Evolutionary conservation across 2,329 filamentous ascomycete genomes (phyloP), one percentile per base, ranked within the genome.

Genomic region (Cladosporium sp.): DNA sequence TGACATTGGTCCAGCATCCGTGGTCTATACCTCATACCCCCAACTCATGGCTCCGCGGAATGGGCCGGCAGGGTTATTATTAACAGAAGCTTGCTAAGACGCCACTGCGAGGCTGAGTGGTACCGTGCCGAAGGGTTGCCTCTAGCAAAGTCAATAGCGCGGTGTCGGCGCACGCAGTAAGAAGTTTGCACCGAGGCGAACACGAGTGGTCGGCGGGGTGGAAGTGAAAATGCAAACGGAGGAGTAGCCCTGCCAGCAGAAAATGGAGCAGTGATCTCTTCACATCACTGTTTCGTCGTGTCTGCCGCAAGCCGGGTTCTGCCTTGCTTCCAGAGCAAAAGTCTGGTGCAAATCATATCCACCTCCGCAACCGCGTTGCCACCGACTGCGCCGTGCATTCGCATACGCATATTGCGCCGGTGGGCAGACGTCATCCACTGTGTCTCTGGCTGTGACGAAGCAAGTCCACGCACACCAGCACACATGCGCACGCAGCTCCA

Each of bases 121-220:
- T 9, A 20, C 42, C 32, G 32, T 35, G 33, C 35, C 35, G 38
- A 33, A 48, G 36, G 35, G 38, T 22, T 39, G 29, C 32, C 43
- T 27, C 27, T 39, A 40, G 45, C 45, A 48, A 40, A 48, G 45
- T 48, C 45, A 39, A 48, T 48, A 48, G 45, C 22, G 43, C 33
- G 43, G 11, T 38, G 35, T 38, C 35, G 35, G 35, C 16, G 8
- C 16, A 38, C 42, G 43, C 38, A 46, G 16, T 32, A 32, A 46
- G 43, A 46, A 46, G 20, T 46, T 46, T 46, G 32, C 43, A 18
- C 18, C 6, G 32, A 35, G 25, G 43, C 15, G 16, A 38, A 19
- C 15, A 18, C 19, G 35, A 38, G 35, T 15, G 11, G 35, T 15
- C 35, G 15, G 16, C 9, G 12, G 11, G 22, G 22, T 5, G 22